A percentile compares a stretch with the other conserved stretches of the same genome.
Conservation (phyloP, 1,139 yeast species). For the Magnusiomyces tetraspermus region DNA sequence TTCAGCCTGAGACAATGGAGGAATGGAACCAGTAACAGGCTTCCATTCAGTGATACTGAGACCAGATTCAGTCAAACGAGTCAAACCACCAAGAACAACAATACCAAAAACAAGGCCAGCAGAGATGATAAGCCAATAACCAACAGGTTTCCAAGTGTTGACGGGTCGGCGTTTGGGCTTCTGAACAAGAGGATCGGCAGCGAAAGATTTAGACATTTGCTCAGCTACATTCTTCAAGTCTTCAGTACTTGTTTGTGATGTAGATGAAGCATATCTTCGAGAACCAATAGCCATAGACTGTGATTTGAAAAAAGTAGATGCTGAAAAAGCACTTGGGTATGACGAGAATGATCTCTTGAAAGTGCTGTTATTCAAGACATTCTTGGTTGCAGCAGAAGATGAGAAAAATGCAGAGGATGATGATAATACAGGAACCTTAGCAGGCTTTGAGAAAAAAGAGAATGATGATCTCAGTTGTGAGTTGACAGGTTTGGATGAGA, state of each 20-base stretch:
- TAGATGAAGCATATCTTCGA: conserved; percentile 9
- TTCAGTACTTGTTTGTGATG: conserved; percentile 3
- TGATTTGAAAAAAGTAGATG: background rate
- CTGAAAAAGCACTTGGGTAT: background rate
- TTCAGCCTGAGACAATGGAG: conserved; percentile 68
- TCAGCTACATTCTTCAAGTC: conserved; percentile 11
- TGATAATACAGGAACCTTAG: background rate
- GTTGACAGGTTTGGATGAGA: background rate
- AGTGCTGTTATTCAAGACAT: background rate
- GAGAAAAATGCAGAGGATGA: background rate
- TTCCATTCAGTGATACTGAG: conserved; percentile 96
- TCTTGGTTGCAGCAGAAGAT: background rate
- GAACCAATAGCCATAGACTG: conserved; percentile 9
- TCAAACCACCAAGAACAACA: conserved; percentile 92
- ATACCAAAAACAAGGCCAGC: conserved; percentile 89
- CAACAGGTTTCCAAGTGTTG: conserved; percentile 40
- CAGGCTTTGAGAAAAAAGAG: conserved; percentile 1
- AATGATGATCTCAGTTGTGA: background rate
- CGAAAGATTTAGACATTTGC: conserved; percentile 13
- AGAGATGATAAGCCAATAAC: conserved; percentile 86
- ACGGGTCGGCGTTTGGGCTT: conserved; percentile 21
- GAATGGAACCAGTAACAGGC: conserved; percentile 91
- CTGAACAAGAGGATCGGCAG: conserved; percentile 15
- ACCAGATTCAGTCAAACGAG: conserved; percentile 92
- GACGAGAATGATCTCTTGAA: background rate